These are phyloP conservation scores for Magnusiomyces suaveolens DNA, from an alignment of 1,139 yeast genomes.

Conservation along the genomic window DNA sequence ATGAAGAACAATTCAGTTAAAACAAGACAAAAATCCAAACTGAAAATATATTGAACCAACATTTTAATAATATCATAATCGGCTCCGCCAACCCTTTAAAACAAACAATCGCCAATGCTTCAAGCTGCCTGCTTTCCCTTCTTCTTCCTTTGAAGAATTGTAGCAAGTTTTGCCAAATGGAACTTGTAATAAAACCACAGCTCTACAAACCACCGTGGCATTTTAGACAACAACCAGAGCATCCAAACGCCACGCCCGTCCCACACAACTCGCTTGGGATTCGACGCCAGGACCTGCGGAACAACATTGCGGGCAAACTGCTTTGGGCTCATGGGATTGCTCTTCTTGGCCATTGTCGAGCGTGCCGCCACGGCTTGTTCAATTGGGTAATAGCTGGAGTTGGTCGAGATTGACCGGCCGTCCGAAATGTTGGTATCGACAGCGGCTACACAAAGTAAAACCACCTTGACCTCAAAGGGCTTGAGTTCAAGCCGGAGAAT, in stretches of 20 bases:
- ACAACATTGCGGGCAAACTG: constrained; percentile 48
- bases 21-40: too few species aligned
- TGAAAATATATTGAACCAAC: too few species aligned
- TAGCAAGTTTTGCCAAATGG: background rate
- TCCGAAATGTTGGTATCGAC: constrained; percentile 55
- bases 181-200: background rate
- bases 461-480: constrained; percentile 64
- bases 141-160: background rate
- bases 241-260: constrained; percentile 45
- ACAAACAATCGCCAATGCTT: too few species aligned
- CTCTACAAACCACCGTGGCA: constrained; percentile 41
- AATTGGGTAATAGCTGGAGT: constrained; percentile 43
- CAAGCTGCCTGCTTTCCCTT: too few species aligned
- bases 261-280: constrained; percentile 41
- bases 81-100: too few species aligned
- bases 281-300: constrained; percentile 38
- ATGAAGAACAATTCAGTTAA: too few species aligned
- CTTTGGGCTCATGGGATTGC: constrained; percentile 51
- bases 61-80: too few species aligned
- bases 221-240: constrained; percentile 32
- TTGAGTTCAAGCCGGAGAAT: constrained; percentile 56
- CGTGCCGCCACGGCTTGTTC: constrained; percentile 44
- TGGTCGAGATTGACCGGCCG: constrained; percentile 45
- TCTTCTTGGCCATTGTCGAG: constrained; percentile 50
- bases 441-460: constrained; percentile 62